Conservation (phyloP, 352 stramenopile species). For the Blastocystis sp. region DNA sequence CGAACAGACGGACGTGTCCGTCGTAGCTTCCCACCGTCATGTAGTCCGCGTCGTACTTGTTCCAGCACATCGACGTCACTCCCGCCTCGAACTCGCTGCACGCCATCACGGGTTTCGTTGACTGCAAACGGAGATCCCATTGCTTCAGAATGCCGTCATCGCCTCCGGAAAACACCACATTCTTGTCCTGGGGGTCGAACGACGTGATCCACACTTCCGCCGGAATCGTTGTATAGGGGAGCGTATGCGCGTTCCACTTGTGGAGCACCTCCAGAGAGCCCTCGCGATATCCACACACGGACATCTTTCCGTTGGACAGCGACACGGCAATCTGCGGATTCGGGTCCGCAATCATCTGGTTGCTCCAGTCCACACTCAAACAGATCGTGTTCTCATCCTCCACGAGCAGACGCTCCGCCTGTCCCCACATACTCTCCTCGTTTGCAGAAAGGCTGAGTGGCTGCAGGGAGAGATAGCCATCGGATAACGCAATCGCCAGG, state of each 20-base stretch:
- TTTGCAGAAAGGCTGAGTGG: conserved; percentile 1
- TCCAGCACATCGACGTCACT: conserved; percentile 63
- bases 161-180: conserved; percentile 42
- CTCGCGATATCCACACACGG: background rate
- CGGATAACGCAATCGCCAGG: conserved; percentile 48
- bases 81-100: conserved; percentile 16
- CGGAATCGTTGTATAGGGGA: conserved; percentile 37
- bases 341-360: conserved; percentile 19
- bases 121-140: conserved; percentile 34
- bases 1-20: conserved; percentile 55
- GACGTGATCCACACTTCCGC: conserved; percentile 67
- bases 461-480: conserved; percentile 39
- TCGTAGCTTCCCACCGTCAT: conserved; percentile 65
- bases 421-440: background rate
- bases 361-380: conserved; percentile 68
- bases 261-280: background rate
- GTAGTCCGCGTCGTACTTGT: conserved; percentile 10
- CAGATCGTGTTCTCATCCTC: conserved; percentile 32
- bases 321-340: conserved; percentile 28
- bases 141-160: conserved; percentile 62
- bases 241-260: conserved; percentile 58
- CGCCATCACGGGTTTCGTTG: background rate
- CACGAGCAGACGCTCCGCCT: conserved; percentile 27
- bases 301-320: conserved; percentile 61
- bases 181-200: conserved; percentile 33